Conservation (phyloP, 2,329 filamentous ascomycete species). For the Alternaria arbusti region DNA sequence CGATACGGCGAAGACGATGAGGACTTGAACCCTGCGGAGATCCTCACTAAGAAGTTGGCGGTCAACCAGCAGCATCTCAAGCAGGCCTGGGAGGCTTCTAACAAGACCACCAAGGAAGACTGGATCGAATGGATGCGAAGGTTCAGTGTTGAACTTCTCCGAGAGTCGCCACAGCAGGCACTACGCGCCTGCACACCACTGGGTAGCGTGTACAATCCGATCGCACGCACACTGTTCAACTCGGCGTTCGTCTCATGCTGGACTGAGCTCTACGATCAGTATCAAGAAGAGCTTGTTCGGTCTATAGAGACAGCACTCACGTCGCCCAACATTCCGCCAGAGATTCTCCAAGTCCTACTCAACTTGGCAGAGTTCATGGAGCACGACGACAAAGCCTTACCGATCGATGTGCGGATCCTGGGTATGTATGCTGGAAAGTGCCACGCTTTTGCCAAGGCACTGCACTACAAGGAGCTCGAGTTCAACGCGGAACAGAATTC, state of each 20-base stretch:
- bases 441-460: slow-evolving; percentile 95
- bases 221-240: slow-evolving; percentile 95
- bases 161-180: slow-evolving; percentile 95
- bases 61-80: slow-evolving; percentile 98
- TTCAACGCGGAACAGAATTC: slow-evolving; percentile 98
- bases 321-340: slow-evolving; percentile 93
- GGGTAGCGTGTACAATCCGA: slow-evolving; percentile 86
- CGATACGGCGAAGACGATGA: slow-evolving; percentile 79
- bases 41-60: slow-evolving; percentile 89
- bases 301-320: slow-evolving; percentile 96
- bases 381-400: slow-evolving; percentile 96
- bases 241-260: slow-evolving; percentile 99
- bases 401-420: slow-evolving; percentile 93
- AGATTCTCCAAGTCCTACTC: slow-evolving; percentile 89
- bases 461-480: slow-evolving; percentile 98
- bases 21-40: slow-evolving; percentile 81
- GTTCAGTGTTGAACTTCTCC: slow-evolving; percentile 92
- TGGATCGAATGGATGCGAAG: slow-evolving; percentile 99
- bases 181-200: slow-evolving; percentile 90
- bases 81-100: slow-evolving; percentile 93
- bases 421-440: slow-evolving; percentile 95
- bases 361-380: slow-evolving; percentile 99
- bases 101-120: slow-evolving; percentile 96
- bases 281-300: slow-evolving; percentile 93
- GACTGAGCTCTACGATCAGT: slow-evolving; percentile 96